phyloP scores from a whole-genome alignment of 2,329 filamentous ascomycete species.

The Drechslerella coelobrocha region DNA sequence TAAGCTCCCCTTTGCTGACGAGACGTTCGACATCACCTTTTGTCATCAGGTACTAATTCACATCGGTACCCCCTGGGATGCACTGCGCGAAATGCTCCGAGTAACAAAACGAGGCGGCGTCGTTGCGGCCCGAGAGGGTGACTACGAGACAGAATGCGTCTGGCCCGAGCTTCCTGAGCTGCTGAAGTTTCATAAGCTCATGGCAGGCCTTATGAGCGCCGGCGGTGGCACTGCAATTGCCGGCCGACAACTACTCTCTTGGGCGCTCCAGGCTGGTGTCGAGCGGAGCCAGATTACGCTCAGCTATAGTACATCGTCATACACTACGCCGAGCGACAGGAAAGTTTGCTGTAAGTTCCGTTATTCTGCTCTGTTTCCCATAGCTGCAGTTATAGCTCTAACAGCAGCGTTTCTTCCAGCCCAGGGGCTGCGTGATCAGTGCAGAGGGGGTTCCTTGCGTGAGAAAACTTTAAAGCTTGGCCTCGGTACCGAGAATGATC shows the following conservation, averaged over 20 bases:
- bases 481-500: slow-evolving; percentile 51
- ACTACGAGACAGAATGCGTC: slow-evolving; percentile 56
- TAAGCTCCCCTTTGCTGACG: slow-evolving; percentile 56
- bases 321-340: slow-evolving; percentile 51
- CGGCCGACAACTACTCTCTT: slow-evolving; percentile 55
- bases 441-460: slow-evolving; percentile 52
- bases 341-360: slow-evolving; percentile 51
- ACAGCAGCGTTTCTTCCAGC: slow-evolving; percentile 51
- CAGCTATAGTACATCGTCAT: slow-evolving; percentile 52
- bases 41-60: slow-evolving; percentile 56
- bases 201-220: slow-evolving; percentile 45
- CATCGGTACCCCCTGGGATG: slow-evolving; percentile 52
- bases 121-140: slow-evolving; percentile 57
- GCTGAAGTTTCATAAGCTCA: slow-evolving; percentile 54
- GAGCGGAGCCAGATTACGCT: slow-evolving; percentile 36
- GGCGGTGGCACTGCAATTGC: slow-evolving; percentile 52
- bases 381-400: slow-evolving; percentile 43
- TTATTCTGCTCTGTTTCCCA: slow-evolving; percentile 21
- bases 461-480: slow-evolving; percentile 51
- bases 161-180: slow-evolving; percentile 56
- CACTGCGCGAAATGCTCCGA: slow-evolving; percentile 56
- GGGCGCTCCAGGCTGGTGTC: slow-evolving; percentile 55
- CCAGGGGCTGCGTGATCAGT: slow-evolving; percentile 51
- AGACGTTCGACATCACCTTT: slow-evolving; percentile 56
- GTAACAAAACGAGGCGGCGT: slow-evolving; percentile 56